Conservation (phyloP, 257 asterid genomes). For the Paraleonurus japonicus region DNA sequence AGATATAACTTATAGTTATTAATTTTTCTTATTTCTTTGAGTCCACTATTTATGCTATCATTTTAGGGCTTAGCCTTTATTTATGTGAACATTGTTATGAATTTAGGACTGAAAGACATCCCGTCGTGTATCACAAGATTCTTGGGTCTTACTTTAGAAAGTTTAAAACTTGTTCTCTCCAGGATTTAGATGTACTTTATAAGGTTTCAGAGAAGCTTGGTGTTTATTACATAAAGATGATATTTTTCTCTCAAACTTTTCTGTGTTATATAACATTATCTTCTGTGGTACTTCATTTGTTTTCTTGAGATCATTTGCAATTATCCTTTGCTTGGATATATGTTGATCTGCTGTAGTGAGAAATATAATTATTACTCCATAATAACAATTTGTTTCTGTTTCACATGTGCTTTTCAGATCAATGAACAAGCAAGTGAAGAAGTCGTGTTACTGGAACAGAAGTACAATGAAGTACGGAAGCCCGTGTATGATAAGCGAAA, state of each 20-base stretch:
- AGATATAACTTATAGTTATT: neutral
- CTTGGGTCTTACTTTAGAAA: neutral
- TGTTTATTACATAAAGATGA: neutral
- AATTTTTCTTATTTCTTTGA: neutral
- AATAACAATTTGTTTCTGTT: conserved; percentile 9
- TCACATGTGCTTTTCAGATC: conserved; percentile 51
- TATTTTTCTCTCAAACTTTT: neutral
- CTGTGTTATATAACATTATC: neutral
- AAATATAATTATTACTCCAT: neutral
- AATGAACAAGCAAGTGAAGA: conserved; percentile 94
- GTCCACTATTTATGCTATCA: neutral
- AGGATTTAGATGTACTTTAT: neutral
- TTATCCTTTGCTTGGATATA: neutral
- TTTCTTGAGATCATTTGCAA: conserved; percentile 5
- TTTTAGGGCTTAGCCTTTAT: neutral
- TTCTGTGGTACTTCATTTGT: neutral
- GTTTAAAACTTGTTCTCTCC: neutral
- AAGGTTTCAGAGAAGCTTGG: neutral
- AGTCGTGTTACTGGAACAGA: conserved; percentile 88
- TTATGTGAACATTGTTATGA: neutral
- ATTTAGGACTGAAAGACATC: neutral
- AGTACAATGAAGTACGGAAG: conserved; percentile 76
- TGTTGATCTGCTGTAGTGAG: conserved; percentile 8
- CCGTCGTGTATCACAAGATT: neutral
- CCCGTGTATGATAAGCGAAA: conserved; percentile 85